These are phyloP conservation scores for Phytopythium sindhum DNA, from an alignment of 352 stramenopile species.

Conservation along the genomic window DNA sequence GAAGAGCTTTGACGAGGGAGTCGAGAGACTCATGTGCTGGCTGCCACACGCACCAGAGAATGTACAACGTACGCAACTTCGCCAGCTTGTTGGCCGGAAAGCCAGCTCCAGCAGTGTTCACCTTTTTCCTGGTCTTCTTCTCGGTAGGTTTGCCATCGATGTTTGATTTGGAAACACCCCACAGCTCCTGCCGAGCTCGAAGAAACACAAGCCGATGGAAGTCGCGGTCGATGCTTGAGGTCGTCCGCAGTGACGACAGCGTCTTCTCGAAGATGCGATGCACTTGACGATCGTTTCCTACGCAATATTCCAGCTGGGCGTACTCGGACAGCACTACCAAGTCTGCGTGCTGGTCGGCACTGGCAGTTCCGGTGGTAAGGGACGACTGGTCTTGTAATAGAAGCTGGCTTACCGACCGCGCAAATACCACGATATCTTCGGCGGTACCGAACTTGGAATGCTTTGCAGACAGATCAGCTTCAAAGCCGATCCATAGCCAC, in stretches of 20 bases:
- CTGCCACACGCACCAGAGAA: constrained; percentile 36
- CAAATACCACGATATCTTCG: constrained; percentile 9
- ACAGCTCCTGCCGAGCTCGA: constrained; percentile 27
- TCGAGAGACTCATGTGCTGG: constrained; percentile 29
- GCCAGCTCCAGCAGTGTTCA: too few species aligned
- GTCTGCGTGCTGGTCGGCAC: constrained; percentile 9
- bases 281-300: constrained; percentile 42
- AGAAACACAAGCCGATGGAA: constrained; percentile 64
- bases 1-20: constrained; percentile 29
- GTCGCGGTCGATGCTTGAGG: constrained; percentile 1
- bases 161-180: neutral
- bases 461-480: constrained; percentile 23
- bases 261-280: constrained; percentile 59
- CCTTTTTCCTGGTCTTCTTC: neutral
- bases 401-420: constrained; percentile 32
- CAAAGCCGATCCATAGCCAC: constrained; percentile 48
- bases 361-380: neutral
- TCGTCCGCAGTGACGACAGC: constrained; percentile 21
- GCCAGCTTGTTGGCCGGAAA: neutral
- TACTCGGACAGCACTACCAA: constrained; percentile 45
- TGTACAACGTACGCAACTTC: constrained; percentile 27
- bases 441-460: neutral
- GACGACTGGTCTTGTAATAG: constrained; percentile 14
- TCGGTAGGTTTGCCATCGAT: neutral
- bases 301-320: constrained; percentile 42